These are phyloP conservation scores for Physcia stellaris DNA, from an alignment of 495 filamentous ascomycete genomes.

Conservation along the genomic window DNA sequence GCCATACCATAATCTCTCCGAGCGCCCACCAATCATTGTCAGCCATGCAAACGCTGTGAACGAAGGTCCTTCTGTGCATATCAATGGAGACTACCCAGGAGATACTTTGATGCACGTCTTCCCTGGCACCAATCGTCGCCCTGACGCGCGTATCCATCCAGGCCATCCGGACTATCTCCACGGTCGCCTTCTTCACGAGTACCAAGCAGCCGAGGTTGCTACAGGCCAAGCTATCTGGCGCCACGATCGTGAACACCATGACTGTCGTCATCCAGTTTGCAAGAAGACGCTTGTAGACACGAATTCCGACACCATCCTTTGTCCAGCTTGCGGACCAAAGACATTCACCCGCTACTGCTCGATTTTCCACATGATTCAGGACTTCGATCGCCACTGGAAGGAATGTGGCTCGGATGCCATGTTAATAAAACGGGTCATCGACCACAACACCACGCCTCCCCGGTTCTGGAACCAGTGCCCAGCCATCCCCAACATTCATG, in stretches of 20 bases:
- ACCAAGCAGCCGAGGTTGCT: slow-evolving; percentile 12
- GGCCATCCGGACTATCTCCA: slow-evolving; percentile 11
- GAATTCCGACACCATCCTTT: slow-evolving; percentile 25
- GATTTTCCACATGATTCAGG: slow-evolving; percentile 23
- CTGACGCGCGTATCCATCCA: slow-evolving; percentile 6
- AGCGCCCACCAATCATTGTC: slow-evolving; percentile 4
- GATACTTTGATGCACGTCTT: slow-evolving; percentile 6
- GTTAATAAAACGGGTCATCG: slow-evolving; percentile 2
- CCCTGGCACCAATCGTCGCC: slow-evolving; percentile 3
- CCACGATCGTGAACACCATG: slow-evolving; percentile 7
- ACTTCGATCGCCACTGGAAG: slow-evolving; percentile 24
- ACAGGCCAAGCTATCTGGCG: slow-evolving; percentile 10
- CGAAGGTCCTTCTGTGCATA: slow-evolving; percentile 3
- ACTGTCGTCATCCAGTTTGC: slow-evolving; percentile 22
- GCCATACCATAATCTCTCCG: neutral
- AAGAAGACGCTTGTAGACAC: slow-evolving; percentile 38
- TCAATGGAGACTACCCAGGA: no score
- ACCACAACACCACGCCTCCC: slow-evolving; percentile 6
- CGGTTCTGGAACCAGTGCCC: slow-evolving; percentile 4
- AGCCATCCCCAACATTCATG: slow-evolving; percentile 7
- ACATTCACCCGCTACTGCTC: slow-evolving; percentile 28
- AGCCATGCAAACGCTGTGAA: neutral
- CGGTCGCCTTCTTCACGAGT: slow-evolving; percentile 7
- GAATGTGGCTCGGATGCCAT: slow-evolving; percentile 15
- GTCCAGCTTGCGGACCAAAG: slow-evolving; percentile 31